Conservation (phyloP, 306 rosid genomes). For the Castanea sativa region DNA sequence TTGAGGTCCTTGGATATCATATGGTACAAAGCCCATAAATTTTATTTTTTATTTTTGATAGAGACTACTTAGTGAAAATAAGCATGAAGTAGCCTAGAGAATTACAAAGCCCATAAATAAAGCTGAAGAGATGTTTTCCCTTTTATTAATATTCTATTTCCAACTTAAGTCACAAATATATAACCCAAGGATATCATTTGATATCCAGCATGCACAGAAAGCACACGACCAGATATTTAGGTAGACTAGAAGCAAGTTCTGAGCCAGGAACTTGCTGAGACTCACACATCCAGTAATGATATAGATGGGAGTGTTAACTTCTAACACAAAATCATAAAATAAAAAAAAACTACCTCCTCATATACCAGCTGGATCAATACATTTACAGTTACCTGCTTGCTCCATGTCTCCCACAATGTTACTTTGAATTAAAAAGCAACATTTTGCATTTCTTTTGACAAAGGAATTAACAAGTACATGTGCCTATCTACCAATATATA, state of each 20-base stretch:
- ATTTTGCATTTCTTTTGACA: neutral
- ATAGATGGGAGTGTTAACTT: neutral
- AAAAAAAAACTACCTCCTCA: neutral
- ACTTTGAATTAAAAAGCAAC: neutral
- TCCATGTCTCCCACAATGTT: neutral
- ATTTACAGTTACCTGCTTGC: neutral
- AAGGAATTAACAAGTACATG: neutral
- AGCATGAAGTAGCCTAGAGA: too few relatives aligned
- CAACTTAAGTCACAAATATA: neutral
- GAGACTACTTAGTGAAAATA: too few relatives aligned
- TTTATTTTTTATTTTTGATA: too few relatives aligned
- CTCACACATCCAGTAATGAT: neutral
- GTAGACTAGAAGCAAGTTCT: neutral
- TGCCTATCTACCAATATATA: neutral
- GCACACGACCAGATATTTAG: neutral
- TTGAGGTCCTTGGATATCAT: neutral
- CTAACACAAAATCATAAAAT: neutral
- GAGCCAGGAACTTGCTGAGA: neutral
- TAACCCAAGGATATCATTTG: neutral
- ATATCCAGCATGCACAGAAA: neutral
- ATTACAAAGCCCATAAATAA: neutral
- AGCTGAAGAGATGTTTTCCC: neutral
- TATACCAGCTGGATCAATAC: neutral
- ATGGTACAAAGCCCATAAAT: neutral
- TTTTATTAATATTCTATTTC: neutral